Conservation (phyloP, 2,329 filamentous ascomycete genomes). For the Cladosporium austrohemisphaericum region DNA sequence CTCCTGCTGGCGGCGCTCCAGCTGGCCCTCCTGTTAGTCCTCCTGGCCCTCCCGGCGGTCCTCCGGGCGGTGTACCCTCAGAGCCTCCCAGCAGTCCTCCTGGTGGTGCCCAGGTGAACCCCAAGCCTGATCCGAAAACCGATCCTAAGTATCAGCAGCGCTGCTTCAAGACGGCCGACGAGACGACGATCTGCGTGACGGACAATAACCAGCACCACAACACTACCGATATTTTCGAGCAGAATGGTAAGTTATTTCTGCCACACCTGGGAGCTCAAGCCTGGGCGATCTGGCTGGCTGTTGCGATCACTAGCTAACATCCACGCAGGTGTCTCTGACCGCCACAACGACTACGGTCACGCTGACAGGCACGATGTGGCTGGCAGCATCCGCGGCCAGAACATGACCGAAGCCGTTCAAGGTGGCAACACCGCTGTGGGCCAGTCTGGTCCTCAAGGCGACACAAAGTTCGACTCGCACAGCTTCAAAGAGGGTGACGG, state of each 20-base stretch:
- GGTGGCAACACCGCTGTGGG: background rate
- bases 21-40: no score
- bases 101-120: no score
- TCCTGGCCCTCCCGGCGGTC: no score
- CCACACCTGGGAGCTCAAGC: no score
- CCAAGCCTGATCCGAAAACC: background rate
- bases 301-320: background rate
- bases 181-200: background rate
- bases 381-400: conserved; percentile 1
- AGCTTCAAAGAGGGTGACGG: background rate
- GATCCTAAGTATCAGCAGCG: background rate
- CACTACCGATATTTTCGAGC: background rate
- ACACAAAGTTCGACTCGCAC: background rate
- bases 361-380: background rate
- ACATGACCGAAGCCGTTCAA: conserved; percentile 1
- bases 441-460: background rate
- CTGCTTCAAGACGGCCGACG: conserved; percentile 7
- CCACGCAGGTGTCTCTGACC: conserved; percentile 11
- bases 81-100: no score
- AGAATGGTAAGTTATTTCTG: background rate
- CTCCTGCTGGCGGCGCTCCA: no score
- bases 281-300: no score
- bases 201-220: background rate
- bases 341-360: conserved; percentile 13
- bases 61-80: no score